Evolutionary conservation across 176 grass and related monocot species (phyloP), one percentile per base, ranked within the genome.

Genomic region (Aegilops sharonensis): DNA sequence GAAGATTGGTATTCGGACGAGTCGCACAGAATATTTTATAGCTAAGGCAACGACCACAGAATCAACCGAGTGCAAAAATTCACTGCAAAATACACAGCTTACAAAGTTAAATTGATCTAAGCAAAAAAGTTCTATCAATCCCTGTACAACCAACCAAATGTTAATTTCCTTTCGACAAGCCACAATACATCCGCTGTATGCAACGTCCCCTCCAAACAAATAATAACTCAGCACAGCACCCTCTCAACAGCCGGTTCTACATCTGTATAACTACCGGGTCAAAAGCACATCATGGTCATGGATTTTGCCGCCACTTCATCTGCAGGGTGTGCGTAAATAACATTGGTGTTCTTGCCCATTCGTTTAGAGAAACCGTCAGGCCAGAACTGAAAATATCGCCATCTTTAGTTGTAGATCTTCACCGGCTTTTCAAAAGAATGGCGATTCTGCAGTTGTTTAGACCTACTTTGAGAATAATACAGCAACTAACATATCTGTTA

Each of bases 391-490:
- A 78, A 50, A 61, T 31, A 29, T 71, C 47, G 34, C 71, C 40
- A 72, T 67, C 61, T 76, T 83, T 75, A 93, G 84, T 95, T 95
- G 84, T 85, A 93, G 77, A 95, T 95, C 85, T 89, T 95, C 66
- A 95, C 91, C n/a, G 91, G 78, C 73, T 89, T 95, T 87, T 95
- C 93, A 72, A 93, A 87, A 45, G 91, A 85, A 81, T 93, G 91
- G 32, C 93, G 93, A 35, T 91, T 93, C 93, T 95, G 91, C 63
- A 89, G 63, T 45, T 47, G 24, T 47, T 80, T 36, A 15, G 59
- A 32, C 81, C 37, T 2, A 62, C 12, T 5, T 5, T 84, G 1
- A 91, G 81, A 85, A 52, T 63, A 68, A 48, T 70, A 1, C 27
- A n/a, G 48, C 7, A 32, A 29, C 63, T 52, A 40, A 80, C 7